Conservation (phyloP, 257 asterid species). For the Plectranthus barbatus region DNA sequence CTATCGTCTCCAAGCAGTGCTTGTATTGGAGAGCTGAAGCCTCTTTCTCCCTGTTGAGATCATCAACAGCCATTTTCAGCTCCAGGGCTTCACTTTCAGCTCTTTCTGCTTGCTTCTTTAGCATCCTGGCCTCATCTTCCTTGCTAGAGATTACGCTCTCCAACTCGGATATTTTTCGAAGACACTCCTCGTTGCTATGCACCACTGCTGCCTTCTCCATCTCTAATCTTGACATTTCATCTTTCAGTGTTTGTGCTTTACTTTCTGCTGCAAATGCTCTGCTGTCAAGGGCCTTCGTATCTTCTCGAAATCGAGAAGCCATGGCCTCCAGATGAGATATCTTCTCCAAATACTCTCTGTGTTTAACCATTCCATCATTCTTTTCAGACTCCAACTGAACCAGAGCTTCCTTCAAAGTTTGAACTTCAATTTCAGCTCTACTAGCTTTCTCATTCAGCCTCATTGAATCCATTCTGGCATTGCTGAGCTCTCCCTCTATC, state of each 20-base stretch:
- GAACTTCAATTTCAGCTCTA: constrained; percentile 60
- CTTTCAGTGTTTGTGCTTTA: constrained; percentile 38
- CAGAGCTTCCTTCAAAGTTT: constrained; percentile 55
- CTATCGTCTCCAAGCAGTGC: constrained; percentile 53
- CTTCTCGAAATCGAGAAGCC: constrained; percentile 40
- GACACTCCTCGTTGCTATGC: constrained; percentile 32
- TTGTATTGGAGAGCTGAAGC: constrained; percentile 47
- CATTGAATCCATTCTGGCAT: constrained; percentile 50
- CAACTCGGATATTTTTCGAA: constrained; percentile 43
- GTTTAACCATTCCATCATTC: constrained; percentile 38
- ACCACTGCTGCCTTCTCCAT: constrained; percentile 42
- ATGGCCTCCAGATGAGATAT: constrained; percentile 42
- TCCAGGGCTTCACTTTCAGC: constrained; percentile 58
- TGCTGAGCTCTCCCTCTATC: constrained; percentile 45
- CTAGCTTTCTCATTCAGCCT: constrained; percentile 45
- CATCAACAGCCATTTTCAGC: constrained; percentile 41
- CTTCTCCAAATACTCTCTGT: constrained; percentile 37
- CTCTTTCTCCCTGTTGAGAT: constrained; percentile 58
- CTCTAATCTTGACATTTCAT: constrained; percentile 46
- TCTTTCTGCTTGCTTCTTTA: constrained; percentile 44
- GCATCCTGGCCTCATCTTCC: constrained; percentile 36
- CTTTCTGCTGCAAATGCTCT: constrained; percentile 46
- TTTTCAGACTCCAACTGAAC: constrained; percentile 54
- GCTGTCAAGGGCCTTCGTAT: constrained; percentile 29
- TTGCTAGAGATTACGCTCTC: constrained; percentile 37